These are phyloP conservation scores for Biscogniauxia mediterranea DNA, from an alignment of 2,329 filamentous ascomycete species.

Conservation along the genomic window DNA sequence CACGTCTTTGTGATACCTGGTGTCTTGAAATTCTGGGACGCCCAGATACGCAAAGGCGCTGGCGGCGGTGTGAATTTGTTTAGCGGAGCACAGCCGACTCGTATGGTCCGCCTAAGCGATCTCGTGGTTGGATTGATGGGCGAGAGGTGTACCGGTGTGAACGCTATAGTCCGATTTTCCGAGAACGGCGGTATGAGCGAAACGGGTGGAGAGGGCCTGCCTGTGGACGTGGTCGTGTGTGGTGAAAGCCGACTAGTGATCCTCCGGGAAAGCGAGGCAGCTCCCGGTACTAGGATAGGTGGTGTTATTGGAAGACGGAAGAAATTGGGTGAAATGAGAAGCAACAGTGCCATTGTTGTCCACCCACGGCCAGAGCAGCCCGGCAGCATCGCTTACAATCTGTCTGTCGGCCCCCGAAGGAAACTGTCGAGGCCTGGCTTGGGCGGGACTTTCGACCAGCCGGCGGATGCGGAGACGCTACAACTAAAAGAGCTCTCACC, in stretches of 20 bases:
- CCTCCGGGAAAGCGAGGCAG: conserved; percentile 52
- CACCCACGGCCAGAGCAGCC: conserved; percentile 45
- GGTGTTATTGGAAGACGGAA: conserved; percentile 34
- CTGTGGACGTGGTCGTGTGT: conserved; percentile 53
- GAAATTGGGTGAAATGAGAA: conserved; percentile 35
- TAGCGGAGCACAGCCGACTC: conserved; percentile 51
- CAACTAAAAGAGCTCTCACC: conserved; percentile 27
- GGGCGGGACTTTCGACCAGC: conserved; percentile 13
- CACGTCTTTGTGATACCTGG: conserved; percentile 57
- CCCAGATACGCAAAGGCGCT: conserved; percentile 51
- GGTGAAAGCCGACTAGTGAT: conserved; percentile 57
- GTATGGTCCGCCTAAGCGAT: conserved; percentile 56
- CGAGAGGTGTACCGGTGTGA: conserved; percentile 54
- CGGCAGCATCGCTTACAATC: conserved; percentile 46
- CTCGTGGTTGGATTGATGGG: conserved; percentile 54
- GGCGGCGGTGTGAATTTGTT: conserved; percentile 56
- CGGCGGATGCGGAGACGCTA: conserved; percentile 24
- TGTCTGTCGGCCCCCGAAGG: conserved; percentile 37
- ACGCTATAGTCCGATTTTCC: conserved; percentile 41
- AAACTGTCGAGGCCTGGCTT: conserved; percentile 22
- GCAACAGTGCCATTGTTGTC: conserved; percentile 52
- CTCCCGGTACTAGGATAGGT: conserved; percentile 43
- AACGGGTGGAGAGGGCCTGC: conserved; percentile 38
- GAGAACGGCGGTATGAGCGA: conserved; percentile 24
- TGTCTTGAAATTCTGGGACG: conserved; percentile 58